Base-by-base conservation (phyloP, 2,329 filamentous ascomycete species). In the Epichloe festucae region DNA sequence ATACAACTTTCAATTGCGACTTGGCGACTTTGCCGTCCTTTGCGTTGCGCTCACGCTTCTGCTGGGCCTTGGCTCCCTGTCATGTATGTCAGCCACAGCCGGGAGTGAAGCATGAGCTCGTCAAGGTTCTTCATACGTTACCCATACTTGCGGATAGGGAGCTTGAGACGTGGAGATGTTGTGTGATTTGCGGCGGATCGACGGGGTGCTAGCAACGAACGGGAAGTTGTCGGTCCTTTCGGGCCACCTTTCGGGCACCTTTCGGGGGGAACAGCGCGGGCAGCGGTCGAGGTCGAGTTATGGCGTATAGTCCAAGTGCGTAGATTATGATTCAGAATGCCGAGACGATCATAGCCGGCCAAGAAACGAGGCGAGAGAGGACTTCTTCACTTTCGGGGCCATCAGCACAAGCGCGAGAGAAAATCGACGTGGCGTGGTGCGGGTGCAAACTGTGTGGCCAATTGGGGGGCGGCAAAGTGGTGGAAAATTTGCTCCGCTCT, bases 41-140 rank as follows among this genome's bases (percentile, higher is more conserved):
- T 57, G 73, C 72, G 66, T 82, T 82, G 69, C 84, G 82, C 67
- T 85, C 84, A 58, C 84, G 83, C 79, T 86, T 86, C 70, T 83
- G 79, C 65, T 76, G 73, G 65, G 81, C 80, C 68, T 81, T 84
- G 67, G 78, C 78, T 71, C 81, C 81, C 77, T 81, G 51, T 27
- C 23, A 23, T 15, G 42, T n/a, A 12, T 12, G 36, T 51, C 42
- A 51, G 36, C 42, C 35, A 17, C 12, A 17, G n/a, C 12, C 2
- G 5, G 11, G 19, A 19, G 5, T 15, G 21, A 19, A 31, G 31
- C 11, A 45, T 17, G 5, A n/a, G 1, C 10, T 12, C 11, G 12
- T 19, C 11, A 19, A 4, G 49, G 21, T 12, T 34, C 34, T 39
- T 40, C 49, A 6, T 51, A 51, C 49, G 49, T 51, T 51, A 41